Conservation (phyloP, 805 yeast genomes). For the Wickerhamiella sergipiensis region DNA sequence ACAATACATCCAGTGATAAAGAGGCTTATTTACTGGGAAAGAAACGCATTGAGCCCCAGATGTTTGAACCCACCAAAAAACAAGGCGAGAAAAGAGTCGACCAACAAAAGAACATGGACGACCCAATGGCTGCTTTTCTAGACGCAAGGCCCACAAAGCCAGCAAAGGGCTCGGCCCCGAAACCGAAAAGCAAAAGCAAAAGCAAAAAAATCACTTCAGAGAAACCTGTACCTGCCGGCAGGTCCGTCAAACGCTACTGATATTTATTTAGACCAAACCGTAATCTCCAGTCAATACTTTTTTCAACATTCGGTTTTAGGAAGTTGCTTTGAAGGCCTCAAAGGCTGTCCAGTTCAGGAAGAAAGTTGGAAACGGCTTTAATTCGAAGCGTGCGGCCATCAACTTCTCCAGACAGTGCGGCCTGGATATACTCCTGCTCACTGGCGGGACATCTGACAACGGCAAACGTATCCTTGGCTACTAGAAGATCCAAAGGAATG, state of each 20-base stretch:
- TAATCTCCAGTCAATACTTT: too few species aligned
- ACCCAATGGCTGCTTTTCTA: background rate
- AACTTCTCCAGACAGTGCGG: constrained; percentile 5
- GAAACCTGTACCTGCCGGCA: background rate
- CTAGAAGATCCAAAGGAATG: constrained; percentile 20
- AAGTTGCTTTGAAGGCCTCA: too few species aligned
- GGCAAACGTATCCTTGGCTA: constrained; percentile 5
- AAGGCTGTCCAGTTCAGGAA: background rate
- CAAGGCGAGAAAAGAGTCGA: background rate
- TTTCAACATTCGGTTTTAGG: too few species aligned
- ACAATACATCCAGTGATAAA: constrained; percentile 10
- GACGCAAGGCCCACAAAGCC: background rate
- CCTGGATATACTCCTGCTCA: constrained; percentile 3
- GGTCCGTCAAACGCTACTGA: background rate
- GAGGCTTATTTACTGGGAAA: constrained; percentile 45
- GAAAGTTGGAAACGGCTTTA: background rate
- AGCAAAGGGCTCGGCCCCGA: too few species aligned
- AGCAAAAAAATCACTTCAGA: background rate
- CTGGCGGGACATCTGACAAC: constrained; percentile 13
- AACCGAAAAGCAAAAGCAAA: background rate
- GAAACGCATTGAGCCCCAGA: constrained; percentile 12
- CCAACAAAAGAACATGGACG: background rate
- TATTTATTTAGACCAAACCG: background rate
- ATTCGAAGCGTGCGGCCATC: constrained; percentile 6
- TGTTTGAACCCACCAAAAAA: background rate